Evolutionary conservation across 768 basidiomycete genomes (phyloP).

Genomic region (Kwoniella heveanensis): DNA sequence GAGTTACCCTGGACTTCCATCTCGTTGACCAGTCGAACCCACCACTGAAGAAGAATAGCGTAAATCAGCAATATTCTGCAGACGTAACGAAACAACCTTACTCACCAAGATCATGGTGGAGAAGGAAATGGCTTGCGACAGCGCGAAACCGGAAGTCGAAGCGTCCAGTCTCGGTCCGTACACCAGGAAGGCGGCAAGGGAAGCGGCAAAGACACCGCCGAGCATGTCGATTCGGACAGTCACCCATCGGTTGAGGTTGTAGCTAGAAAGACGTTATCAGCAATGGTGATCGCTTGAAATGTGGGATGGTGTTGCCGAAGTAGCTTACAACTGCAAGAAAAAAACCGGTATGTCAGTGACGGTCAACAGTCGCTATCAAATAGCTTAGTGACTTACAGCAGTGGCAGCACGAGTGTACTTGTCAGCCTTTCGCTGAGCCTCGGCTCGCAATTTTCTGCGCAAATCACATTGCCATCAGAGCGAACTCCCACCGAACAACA

Average conservation of each 20-base stretch:
- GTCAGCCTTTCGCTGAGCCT: slow-evolving; percentile 63
- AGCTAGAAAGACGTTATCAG: slow-evolving; percentile 57
- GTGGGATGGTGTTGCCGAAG: neutral
- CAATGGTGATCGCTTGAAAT: slow-evolving; percentile 53
- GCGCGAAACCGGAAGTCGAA: slow-evolving; percentile 53
- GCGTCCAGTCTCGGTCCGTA: slow-evolving; percentile 57
- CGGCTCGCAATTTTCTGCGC: slow-evolving; percentile 56
- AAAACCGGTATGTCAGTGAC: slow-evolving; percentile 5
- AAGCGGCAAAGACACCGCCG: slow-evolving; percentile 63
- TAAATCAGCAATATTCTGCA: neutral
- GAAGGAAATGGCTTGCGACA: slow-evolving; percentile 55
- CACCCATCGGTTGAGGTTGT: slow-evolving; percentile 57
- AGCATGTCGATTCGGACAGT: slow-evolving; percentile 64
- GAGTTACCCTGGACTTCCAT: slow-evolving; percentile 56
- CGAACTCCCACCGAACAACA: no score
- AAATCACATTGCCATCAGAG: no score
- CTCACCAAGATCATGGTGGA: slow-evolving; percentile 46
- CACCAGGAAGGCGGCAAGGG: slow-evolving; percentile 64
- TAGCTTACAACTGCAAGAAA: slow-evolving; percentile 18
- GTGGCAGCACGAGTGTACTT: slow-evolving; percentile 56
- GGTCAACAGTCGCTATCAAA: neutral
- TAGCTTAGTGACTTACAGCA: slow-evolving; percentile 23
- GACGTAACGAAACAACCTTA: neutral
- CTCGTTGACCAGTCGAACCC: slow-evolving; percentile 54
- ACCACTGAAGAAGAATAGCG: slow-evolving; percentile 35